Conservation (phyloP, 139 green algal genomes). For the Mesotaenium endlicherianum region DNA sequence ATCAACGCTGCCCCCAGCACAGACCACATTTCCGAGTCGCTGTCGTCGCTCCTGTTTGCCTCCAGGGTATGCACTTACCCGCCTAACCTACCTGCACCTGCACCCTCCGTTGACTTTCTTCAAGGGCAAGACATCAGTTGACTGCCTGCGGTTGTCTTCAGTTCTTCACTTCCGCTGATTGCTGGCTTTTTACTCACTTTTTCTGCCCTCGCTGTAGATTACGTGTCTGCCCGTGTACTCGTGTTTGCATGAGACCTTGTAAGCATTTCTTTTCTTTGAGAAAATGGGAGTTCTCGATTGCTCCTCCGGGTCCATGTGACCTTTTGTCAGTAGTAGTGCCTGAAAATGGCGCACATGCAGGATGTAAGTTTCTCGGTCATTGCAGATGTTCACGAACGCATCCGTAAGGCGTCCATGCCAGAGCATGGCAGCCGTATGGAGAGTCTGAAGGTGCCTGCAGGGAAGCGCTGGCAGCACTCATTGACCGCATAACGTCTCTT, state of each 20-base stretch:
- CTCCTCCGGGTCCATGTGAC: no score
- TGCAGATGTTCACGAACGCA: not conserved
- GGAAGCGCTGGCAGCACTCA: no score
- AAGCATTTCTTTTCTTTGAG: no score
- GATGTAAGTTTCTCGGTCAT: not conserved
- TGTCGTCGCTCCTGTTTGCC: conserved; percentile 78
- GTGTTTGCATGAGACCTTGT: not conserved
- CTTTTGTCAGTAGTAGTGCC: no score
- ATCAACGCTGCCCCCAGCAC: conserved; percentile 29
- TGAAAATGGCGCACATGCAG: not conserved
- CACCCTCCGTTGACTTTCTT: not conserved
- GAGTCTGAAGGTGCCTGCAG: no score
- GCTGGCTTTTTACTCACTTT: not conserved
- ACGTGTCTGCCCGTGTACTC: not conserved
- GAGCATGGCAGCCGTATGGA: no score
- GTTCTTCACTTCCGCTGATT: not conserved
- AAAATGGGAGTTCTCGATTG: no score
- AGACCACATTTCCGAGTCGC: conserved; percentile 65
- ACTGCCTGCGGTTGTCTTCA: not conserved
- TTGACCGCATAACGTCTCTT: not conserved
- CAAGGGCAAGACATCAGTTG: not conserved
- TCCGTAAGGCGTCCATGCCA: not conserved
- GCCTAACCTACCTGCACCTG: no score
- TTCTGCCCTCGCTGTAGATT: not conserved
- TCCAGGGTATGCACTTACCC: conserved; percentile 32